Conservation (phyloP, 1,139 yeast species). For the Hanseniaspora sp. region DNA sequence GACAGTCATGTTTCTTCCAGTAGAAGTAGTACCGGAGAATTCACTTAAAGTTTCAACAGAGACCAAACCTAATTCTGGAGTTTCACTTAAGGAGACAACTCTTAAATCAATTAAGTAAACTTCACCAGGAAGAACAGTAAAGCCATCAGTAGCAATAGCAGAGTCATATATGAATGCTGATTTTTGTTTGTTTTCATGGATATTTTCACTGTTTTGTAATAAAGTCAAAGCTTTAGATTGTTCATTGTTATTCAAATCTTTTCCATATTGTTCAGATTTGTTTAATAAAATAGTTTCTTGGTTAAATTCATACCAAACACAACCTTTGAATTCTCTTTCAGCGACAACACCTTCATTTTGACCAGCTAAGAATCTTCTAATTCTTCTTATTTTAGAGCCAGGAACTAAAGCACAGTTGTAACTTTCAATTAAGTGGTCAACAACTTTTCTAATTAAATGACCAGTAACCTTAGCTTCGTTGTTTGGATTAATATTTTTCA, state of each 20-base stretch:
- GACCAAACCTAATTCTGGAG: conserved; percentile 49
- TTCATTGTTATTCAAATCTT: conserved; percentile 18
- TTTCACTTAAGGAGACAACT: conserved; percentile 56
- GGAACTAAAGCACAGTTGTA: conserved; percentile 81
- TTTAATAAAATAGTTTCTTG: conserved; percentile 54
- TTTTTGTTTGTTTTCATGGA: conserved; percentile 30
- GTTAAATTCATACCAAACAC: conserved; percentile 77
- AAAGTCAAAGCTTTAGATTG: conserved; percentile 25
- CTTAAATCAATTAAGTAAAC: conserved; percentile 74
- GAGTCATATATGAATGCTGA: conserved; percentile 24
- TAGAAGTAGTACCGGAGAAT: conserved; percentile 50
- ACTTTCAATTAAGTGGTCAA: conserved; percentile 67
- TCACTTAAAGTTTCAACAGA: conserved; percentile 57
- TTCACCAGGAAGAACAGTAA: conserved; percentile 66
- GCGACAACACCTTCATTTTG: conserved; percentile 87
- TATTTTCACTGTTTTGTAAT: conserved; percentile 35
- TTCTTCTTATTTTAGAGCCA: conserved; percentile 81
- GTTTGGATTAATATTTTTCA: conserved; percentile 26
- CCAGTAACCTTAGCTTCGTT: conserved; percentile 45
- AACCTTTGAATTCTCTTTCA: conserved; percentile 86
- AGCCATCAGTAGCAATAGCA: conserved; percentile 68
- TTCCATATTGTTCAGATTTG: conserved; percentile 22
- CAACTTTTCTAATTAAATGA: conserved; percentile 54
- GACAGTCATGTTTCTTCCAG: conserved; percentile 41
- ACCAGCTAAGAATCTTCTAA: conserved; percentile 88